A percentile compares a stretch with the other conserved stretches of the same genome.
Conservation (phyloP, 169 alveolate genomes). For the Toxoplasma gondii region DNA sequence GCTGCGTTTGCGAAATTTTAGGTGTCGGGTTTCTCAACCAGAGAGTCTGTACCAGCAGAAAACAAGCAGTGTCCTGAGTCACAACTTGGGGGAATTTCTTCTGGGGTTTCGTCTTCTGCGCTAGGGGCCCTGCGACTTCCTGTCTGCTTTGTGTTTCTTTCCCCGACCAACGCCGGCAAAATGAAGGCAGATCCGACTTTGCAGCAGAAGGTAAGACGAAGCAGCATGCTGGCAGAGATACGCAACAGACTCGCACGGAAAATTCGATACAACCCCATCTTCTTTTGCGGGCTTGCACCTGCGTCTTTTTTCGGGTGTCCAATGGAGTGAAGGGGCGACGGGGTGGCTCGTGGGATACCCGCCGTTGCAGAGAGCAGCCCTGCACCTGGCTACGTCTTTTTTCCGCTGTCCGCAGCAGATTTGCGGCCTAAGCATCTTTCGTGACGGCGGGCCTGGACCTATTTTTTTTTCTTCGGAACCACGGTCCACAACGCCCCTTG, state of each 20-base stretch:
- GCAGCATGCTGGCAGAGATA: not conserved
- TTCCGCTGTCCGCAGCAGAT: not conserved
- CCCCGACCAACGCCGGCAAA: constrained; percentile 1
- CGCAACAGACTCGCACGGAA: not conserved
- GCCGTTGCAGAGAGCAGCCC: not conserved
- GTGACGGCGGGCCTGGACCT: too few species aligned
- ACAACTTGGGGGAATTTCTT: not conserved
- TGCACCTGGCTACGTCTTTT: not conserved
- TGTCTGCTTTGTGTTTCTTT: not conserved
- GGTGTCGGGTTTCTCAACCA: not conserved
- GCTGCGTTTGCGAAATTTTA: not conserved
- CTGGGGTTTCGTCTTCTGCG: constrained; percentile 9
- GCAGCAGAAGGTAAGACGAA: constrained; percentile 38
- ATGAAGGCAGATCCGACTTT: constrained; percentile 34
- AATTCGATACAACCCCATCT: not conserved
- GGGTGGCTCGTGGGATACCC: not conserved
- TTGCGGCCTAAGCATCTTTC: not conserved
- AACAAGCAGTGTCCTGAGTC: not conserved
- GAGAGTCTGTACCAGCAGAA: not conserved
- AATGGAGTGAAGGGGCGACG: not conserved
- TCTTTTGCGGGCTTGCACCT: too few species aligned
- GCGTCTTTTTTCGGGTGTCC: not conserved
- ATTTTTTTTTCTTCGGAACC: too few species aligned
- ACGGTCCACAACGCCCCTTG: too few species aligned
- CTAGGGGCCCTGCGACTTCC: not conserved